These are phyloP conservation scores for Ettlia oleoabundans DNA, from an alignment of 139 green algal species.

Conservation along the genomic window DNA sequence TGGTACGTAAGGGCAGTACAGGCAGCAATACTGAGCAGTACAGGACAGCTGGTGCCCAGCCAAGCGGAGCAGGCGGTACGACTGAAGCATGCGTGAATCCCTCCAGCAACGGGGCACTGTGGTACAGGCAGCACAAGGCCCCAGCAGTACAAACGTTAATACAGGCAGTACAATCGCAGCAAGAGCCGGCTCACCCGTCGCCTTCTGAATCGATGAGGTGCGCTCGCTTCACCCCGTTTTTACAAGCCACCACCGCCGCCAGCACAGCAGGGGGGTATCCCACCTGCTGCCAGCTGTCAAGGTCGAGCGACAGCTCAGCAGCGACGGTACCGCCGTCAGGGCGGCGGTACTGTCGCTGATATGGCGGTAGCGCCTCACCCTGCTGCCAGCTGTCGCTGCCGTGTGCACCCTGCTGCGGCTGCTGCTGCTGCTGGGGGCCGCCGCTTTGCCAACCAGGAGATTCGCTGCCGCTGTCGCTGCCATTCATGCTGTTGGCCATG, in stretches of 20 bases:
- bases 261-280: slow-evolving; percentile 51
- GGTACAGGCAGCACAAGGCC: too few species aligned
- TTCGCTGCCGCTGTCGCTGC: background rate
- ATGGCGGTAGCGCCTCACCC: too few species aligned
- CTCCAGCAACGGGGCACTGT: too few species aligned
- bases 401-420: background rate
- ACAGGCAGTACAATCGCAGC: too few species aligned
- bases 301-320: slow-evolving; percentile 46
- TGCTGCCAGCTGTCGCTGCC: slow-evolving; percentile 7
- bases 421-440: background rate
- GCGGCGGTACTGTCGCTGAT: background rate
- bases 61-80: too few species aligned
- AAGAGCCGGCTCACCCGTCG: slow-evolving; percentile 66
- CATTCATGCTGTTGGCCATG: background rate
- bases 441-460: background rate
- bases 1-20: too few species aligned
- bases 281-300: slow-evolving; percentile 61
- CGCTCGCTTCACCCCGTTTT: slow-evolving; percentile 72
- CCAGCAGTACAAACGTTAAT: too few species aligned
- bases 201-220: slow-evolving; percentile 83
- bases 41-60: too few species aligned
- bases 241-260: slow-evolving; percentile 53
- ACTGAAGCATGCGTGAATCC: too few species aligned
- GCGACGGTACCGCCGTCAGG: too few species aligned
- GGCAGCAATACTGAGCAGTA: too few species aligned